Evolutionary conservation across 306 rosid species (phyloP).

Genomic region (Datisca glomerata): DNA sequence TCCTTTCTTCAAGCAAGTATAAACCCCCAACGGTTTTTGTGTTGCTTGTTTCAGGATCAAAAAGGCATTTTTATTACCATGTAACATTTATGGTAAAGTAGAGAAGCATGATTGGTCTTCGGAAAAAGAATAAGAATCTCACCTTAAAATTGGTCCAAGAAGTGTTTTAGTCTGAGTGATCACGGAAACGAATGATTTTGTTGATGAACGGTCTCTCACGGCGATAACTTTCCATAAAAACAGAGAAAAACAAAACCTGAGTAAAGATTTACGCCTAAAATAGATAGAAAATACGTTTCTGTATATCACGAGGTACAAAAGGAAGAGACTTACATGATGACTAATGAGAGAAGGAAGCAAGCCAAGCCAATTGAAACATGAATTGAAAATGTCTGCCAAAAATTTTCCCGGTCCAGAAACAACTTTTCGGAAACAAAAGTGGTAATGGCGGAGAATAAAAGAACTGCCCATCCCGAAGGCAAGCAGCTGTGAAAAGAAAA

Average conservation of each 20-base stretch:
- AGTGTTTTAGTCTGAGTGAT: slow-evolving; percentile 49
- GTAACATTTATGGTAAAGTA: background rate
- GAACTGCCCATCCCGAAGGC: slow-evolving; percentile 72
- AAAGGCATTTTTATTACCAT: background rate
- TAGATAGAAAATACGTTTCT: background rate
- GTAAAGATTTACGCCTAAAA: background rate
- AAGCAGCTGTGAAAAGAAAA: slow-evolving; percentile 65
- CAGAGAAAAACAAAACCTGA: background rate
- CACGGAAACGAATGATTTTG: slow-evolving; percentile 47
- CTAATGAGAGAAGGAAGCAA: slow-evolving; percentile 65
- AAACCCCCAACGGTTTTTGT: no score
- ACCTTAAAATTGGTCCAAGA: background rate
- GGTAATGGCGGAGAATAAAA: slow-evolving; percentile 51
- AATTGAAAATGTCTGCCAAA: slow-evolving; percentile 50
- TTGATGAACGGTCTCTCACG: slow-evolving; percentile 63
- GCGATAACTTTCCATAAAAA: slow-evolving; percentile 31
- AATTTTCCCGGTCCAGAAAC: slow-evolving; percentile 56
- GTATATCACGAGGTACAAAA: background rate
- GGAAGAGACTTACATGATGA: slow-evolving; percentile 38
- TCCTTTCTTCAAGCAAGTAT: no score
- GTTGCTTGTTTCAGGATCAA: no score
- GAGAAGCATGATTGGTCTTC: background rate
- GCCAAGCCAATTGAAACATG: slow-evolving; percentile 63
- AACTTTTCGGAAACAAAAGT: slow-evolving; percentile 67
- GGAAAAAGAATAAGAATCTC: slow-evolving; percentile 3